These are phyloP conservation scores for Colletotrichum trifolii DNA, from an alignment of 2,329 filamentous ascomycete species.

Conservation along the genomic window DNA sequence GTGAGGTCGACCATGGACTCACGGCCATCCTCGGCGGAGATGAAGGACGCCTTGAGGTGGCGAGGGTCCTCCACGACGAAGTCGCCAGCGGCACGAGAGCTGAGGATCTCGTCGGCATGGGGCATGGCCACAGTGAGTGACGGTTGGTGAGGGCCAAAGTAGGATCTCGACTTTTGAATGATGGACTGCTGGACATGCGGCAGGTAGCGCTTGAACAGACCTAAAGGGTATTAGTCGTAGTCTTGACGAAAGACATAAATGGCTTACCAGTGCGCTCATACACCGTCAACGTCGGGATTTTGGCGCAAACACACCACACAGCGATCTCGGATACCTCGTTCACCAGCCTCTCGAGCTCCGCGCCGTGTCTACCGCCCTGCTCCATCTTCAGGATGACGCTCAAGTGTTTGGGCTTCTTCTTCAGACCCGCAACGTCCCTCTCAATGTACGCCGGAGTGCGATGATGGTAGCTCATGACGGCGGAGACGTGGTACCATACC, in stretches of 20 bases:
- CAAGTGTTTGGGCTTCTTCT: constrained; percentile 83
- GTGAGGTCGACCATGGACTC: constrained; percentile 96
- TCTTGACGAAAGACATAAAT: not conserved
- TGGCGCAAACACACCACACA: constrained; percentile 91
- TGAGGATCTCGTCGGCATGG: constrained; percentile 53
- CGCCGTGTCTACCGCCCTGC: constrained; percentile 73
- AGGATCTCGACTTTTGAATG: constrained; percentile 81
- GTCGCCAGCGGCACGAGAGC: constrained; percentile 41
- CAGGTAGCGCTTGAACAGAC: constrained; percentile 89
- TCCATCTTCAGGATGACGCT: constrained; percentile 86
- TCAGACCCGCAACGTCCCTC: constrained; percentile 82
- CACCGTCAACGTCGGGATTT: constrained; percentile 86
- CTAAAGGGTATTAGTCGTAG: constrained; percentile 56
- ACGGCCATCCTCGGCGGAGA: constrained; percentile 89
- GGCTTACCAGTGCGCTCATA: constrained; percentile 89
- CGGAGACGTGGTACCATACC: constrained; percentile 80
- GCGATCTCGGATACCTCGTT: constrained; percentile 92
- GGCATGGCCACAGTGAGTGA: constrained; percentile 68
- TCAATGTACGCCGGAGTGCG: constrained; percentile 92
- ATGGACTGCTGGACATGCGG: constrained; percentile 85
- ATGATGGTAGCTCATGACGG: constrained; percentile 93
- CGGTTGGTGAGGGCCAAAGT: constrained; percentile 84
- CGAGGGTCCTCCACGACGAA: constrained; percentile 43
- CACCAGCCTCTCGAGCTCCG: constrained; percentile 84
- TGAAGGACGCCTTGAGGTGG: constrained; percentile 74